Base-by-base conservation (phyloP, 192 early-diverging fungal genomes). In the Fimicolochytrium jonesii region DNA sequence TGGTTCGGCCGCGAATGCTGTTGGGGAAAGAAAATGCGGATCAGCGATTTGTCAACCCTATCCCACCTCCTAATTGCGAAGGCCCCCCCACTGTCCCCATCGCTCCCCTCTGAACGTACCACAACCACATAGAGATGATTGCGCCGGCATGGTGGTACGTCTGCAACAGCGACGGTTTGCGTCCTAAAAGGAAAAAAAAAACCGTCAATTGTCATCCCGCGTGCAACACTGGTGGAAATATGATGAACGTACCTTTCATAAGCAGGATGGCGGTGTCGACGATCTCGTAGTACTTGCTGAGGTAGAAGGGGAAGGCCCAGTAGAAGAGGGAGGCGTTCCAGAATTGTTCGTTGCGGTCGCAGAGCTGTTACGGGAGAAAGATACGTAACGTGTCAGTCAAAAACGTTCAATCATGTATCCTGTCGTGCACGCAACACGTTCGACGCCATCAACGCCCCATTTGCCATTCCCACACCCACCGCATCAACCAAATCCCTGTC, bases 211-310 rank as follows among this genome's bases (percentile, higher is more conserved):
- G 13, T 4, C n/a, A n/a, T n/a, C n/a, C n/a, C n/a, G n/a, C n/a
- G n/a, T n/a, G n/a, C n/a, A n/a, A n/a, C n/a, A n/a, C n/a, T n/a
- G n/a, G n/a, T n/a, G n/a, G n/a, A n/a, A 10, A 5, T 15, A 17
- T 29, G 15, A 5, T 28, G 33, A 46, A 53, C 53, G 69, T 69
- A 4, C 88, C 88, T 68, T 93, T 91, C 25, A 87, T 46, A 41
- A 93, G 65, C 60, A 93, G 88, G 66, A 93, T 92, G 67, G 86
- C 81, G 48, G 92, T 93, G 62, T 93, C 92, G 46, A 93, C 78
- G 31, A 93, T 79, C 69, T 93, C 92, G 74, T 92, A 93, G 70
- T 83, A 89, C 72, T 91, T 91, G 75, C 86, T 88, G 20, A 93
- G 83, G 75, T 93, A 93, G 70, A 93, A 93, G 57, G 90, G 56